Base-by-base conservation (phyloP, 139 green algal species). In the Astrephomene gubernaculifera region DNA sequence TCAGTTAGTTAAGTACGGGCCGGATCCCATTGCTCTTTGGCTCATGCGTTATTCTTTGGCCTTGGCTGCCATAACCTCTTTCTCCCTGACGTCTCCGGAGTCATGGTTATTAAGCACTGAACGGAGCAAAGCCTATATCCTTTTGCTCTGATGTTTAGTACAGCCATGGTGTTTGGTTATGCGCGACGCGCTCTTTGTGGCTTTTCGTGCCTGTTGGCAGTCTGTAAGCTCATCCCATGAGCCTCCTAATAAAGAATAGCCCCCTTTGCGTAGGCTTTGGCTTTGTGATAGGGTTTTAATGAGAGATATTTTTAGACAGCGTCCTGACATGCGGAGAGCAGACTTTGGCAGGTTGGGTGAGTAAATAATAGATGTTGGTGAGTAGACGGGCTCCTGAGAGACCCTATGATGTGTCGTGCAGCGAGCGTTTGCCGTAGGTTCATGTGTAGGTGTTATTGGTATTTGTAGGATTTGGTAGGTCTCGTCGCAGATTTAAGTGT, bases 141-240 rank as follows among this genome's bases (percentile, higher is more conserved):
- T 54, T 75, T 75, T 75, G 68, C 68, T 75, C 35, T 39, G 68
- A 38, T 75, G 68, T 75, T 57, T 31, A 75, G 68, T 75, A 57
- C 10, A 24, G 33, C 36, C 44, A 39, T 57, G 27, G 68, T 75
- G 68, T 53, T 75, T 75, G 19, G 35, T 52, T 73, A 73, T 73
- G 65, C 38, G 22, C 45, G 36, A 57, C 19, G 2, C 68, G 29
- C 12, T 24, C 57, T 65, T 70, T 53, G 68, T 35, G 68, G 68
- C 68, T 53, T 38, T 54, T n/a, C n/a, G n/a, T n/a, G n/a, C n/a
- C n/a, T n/a, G n/a, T n/a, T n/a, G n/a, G n/a, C n/a, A n/a, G n/a
- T n/a, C n/a, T n/a, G n/a, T n/a, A n/a, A n/a, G n/a, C n/a, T n/a
- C n/a, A n/a, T n/a, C n/a, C n/a, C n/a, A n/a, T n/a, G n/a, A n/a